A percentile compares a stretch with the other conserved stretches of the same genome.
Conservation (phyloP, 2,329 filamentous ascomycete species). For the Immersiporthe knoxdaviesiana region DNA sequence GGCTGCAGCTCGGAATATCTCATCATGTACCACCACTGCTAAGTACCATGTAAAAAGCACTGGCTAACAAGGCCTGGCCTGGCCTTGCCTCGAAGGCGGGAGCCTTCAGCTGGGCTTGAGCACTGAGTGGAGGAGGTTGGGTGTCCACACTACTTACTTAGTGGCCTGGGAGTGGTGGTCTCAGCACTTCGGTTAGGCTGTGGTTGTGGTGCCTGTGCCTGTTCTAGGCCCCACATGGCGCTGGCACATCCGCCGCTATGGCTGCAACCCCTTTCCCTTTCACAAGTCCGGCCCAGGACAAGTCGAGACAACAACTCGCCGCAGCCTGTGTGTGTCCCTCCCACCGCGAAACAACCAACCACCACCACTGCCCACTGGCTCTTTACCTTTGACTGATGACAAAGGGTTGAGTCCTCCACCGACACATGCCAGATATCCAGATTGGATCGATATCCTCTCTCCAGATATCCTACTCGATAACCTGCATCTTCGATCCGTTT, state of each 20-base stretch:
- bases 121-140: background rate
- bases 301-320: background rate
- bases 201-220: background rate
- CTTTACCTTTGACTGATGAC: background rate
- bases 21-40: background rate
- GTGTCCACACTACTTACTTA: background rate
- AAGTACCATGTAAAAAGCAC: too few relatives aligned
- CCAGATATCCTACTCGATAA: background rate
- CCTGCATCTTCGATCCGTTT: background rate
- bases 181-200: slow-evolving; percentile 3
- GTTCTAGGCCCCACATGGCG: slow-evolving; percentile 9
- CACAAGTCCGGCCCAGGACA: background rate
- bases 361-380: background rate
- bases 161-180: background rate
- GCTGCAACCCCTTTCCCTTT: slow-evolving; percentile 19
- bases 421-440: background rate
- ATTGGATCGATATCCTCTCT: background rate
- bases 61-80: background rate
- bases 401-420: background rate
- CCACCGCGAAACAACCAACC: background rate
- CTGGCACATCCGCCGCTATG: slow-evolving; percentile 11
- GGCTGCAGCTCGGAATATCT: background rate
- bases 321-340: background rate
- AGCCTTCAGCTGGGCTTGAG: background rate
- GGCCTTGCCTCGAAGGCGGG: background rate